These are phyloP conservation scores for Thuidium tamariscinum DNA, from an alignment of 225 moss, liverwort and hornwort species.

Conservation along the genomic window DNA sequence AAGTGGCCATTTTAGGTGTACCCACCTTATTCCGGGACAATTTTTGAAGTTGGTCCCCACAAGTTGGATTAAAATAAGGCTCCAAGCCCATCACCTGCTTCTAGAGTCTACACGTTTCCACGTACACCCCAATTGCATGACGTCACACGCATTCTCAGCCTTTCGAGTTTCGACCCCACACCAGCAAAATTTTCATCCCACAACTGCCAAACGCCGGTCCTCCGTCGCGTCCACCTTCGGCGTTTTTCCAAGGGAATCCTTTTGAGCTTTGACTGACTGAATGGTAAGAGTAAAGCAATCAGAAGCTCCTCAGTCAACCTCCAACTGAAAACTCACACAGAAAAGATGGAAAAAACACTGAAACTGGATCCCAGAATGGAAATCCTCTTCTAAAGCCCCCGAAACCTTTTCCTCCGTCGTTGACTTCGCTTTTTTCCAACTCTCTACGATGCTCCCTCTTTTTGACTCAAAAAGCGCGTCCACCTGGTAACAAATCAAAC, in stretches of 20 bases:
- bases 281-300: background rate
- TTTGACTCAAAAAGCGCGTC: background rate
- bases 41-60: background rate
- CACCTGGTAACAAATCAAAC: background rate
- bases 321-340: background rate
- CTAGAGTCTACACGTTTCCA: background rate
- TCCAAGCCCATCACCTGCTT: background rate
- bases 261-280: background rate
- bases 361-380: background rate
- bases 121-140: background rate
- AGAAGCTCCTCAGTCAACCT: background rate
- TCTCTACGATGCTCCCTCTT: background rate
- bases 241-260: background rate
- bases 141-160: background rate
- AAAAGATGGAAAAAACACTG: background rate
- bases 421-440: background rate
- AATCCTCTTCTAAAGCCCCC: background rate
- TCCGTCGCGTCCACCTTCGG: background rate
- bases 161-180: background rate
- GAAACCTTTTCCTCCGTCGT: background rate
- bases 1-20: too few relatives aligned
- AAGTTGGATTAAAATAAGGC: background rate
- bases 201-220: background rate
- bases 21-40: too few relatives aligned
- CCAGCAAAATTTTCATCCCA: background rate